Evolutionary conservation across 805 yeast genomes (phyloP), one percentile per base, ranked within the genome.

Genomic region (Clavispora santaluciae): DNA sequence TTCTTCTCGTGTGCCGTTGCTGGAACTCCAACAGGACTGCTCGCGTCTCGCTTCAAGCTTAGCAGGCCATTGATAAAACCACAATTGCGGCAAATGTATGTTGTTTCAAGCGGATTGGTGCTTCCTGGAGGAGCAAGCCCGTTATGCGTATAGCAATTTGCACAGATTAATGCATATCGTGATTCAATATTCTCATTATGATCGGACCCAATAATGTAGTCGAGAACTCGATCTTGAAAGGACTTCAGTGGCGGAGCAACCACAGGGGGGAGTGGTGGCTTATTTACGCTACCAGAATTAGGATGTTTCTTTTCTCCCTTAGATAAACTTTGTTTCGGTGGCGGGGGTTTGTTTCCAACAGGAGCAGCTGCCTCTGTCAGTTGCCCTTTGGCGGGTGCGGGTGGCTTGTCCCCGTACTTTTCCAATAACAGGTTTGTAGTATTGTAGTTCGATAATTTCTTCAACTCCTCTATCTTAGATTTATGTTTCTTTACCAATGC

Each of bases 121-220:
- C 72, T 63, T 6, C 83, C 83, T 2, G 86, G 88, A 4, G 88
- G 86, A 0, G 95, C 95, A 34, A 86, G 68, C 1, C 95, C 95
- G 54, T 87, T 86, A 60, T 86, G 95, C 13, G 68, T 69, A 17
- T 60, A 64, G 55, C 95, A 86, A n/a, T 69, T 62, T 15, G 54
- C 48, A 57, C 95, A 86, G 12, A 86, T 83, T 49, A 86, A 68
- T 0, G 95, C 95, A 56, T 71, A 83, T 33, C 95, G 61, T 43
- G 66, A 65, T 33, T 77, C 76, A 35, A 78, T 67, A 35, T 75
- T 60, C 53, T 84, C 91, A 59, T 81, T 86, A 38, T 75, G 76
- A 16, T 89, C 91, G 20, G 73, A 62, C 12, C 73, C 75, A 24
- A 68, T 59, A 22, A 69, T 51, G 24, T 60, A 42, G 48, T 69